Percentiles rank a stretch among this genome's conserved stretches.
phyloP scores from a whole-genome alignment of 2,329 filamentous ascomycete genomes.

The Aureobasidium sp. region DNA sequence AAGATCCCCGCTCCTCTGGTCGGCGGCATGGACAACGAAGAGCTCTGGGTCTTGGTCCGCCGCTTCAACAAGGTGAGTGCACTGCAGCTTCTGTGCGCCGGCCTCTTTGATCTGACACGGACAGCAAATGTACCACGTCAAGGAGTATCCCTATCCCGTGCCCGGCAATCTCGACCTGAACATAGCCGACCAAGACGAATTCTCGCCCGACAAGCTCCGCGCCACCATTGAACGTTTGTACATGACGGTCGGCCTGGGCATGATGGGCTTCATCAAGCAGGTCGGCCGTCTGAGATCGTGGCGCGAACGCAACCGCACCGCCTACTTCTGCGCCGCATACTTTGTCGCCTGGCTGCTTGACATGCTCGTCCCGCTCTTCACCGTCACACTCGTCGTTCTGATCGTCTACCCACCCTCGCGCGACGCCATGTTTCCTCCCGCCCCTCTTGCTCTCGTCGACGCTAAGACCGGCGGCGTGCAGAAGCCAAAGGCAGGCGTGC shows the following conservation, averaged over 20 bases:
- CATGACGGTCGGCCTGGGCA: slow-evolving; percentile 63
- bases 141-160: slow-evolving; percentile 50
- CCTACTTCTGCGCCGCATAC: slow-evolving; percentile 54
- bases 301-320: slow-evolving; percentile 62
- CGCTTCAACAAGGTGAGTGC: slow-evolving; percentile 60
- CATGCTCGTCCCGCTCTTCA: slow-evolving; percentile 54
- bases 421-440: slow-evolving; percentile 61
- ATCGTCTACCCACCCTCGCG: slow-evolving; percentile 58
- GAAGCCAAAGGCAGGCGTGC: slow-evolving; percentile 64
- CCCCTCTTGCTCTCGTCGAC: slow-evolving; percentile 64
- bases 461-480: slow-evolving; percentile 63
- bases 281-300: slow-evolving; percentile 69
- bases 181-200: slow-evolving; percentile 73
- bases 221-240: slow-evolving; percentile 72
- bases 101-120: not conserved
- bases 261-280: slow-evolving; percentile 63
- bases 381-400: slow-evolving; percentile 52
- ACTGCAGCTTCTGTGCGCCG: not conserved
- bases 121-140: slow-evolving; percentile 61
- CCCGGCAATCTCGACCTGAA: slow-evolving; percentile 69
- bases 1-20: slow-evolving; percentile 53
- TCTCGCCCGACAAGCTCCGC: slow-evolving; percentile 74
- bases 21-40: slow-evolving; percentile 60
- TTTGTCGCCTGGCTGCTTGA: slow-evolving; percentile 63
- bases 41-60: slow-evolving; percentile 62